Percentiles rank a stretch among this genome's conserved stretches.
These are phyloP conservation scores for Solanum ahanhuiri DNA, from an alignment of 257 asterid species.

Conservation along the genomic window DNA sequence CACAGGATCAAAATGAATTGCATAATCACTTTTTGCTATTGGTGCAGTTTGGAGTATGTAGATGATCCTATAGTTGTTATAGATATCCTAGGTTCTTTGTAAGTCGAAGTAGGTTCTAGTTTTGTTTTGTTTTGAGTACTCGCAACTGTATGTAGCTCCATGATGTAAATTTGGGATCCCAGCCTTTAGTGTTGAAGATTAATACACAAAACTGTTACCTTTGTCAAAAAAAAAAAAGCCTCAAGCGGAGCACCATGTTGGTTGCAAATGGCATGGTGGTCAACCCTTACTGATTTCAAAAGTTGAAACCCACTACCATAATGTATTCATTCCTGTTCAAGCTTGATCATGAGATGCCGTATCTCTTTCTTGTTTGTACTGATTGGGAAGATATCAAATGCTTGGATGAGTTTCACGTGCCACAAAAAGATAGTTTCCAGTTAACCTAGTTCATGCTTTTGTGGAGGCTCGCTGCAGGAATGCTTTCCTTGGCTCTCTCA, in stretches of 20 bases:
- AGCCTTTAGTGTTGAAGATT: no score
- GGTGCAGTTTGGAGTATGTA: no score
- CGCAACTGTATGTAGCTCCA: no score
- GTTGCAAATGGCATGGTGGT: neutral
- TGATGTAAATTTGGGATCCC: no score
- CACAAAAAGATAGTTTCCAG: neutral
- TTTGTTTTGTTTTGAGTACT: no score
- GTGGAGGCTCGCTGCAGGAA: neutral
- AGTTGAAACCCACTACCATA: neutral
- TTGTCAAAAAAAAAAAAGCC: neutral
- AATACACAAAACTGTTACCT: no score
- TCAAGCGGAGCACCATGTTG: neutral
- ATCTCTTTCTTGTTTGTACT: neutral
- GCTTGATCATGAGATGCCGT: neutral
- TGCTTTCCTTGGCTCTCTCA: neutral
- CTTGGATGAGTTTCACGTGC: neutral
- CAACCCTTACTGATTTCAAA: neutral
- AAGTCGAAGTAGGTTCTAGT: no score
- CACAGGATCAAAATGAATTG: no score
- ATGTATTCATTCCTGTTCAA: neutral
- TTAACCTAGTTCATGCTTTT: neutral
- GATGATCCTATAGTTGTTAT: no score
- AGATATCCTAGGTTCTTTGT: no score
- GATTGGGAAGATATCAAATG: neutral
- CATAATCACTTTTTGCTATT: no score